Evolutionary conservation across 2,329 filamentous ascomycete species (phyloP).

Genomic region (Kalmusia sp.): DNA sequence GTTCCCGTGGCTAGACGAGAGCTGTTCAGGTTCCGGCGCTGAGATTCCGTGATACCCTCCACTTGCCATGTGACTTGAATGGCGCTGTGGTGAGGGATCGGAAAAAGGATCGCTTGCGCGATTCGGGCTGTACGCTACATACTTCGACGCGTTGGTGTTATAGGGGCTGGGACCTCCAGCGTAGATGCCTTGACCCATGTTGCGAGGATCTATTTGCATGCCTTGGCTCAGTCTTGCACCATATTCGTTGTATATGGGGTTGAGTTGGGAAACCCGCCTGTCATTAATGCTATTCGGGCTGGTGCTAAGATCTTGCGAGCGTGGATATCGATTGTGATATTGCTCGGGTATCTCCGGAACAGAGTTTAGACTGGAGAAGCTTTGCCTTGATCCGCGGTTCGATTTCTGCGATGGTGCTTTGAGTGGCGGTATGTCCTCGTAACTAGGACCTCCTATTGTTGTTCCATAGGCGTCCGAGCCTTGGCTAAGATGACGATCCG

Average conservation of each 20-base stretch:
- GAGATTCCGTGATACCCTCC: not conserved
- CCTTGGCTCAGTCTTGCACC: not conserved
- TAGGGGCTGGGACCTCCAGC: conserved; percentile 10
- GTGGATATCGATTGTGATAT: not conserved
- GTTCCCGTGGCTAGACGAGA: not conserved
- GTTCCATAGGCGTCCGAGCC: conserved; percentile 10
- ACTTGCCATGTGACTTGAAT: not conserved
- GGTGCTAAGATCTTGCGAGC: conserved; percentile 4
- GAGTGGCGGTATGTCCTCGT: conserved; percentile 11
- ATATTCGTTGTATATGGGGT: not conserved
- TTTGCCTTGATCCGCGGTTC: conserved; percentile 4
- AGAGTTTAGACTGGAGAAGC: conserved; percentile 13
- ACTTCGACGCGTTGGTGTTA: not conserved
- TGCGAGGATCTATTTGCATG: not conserved
- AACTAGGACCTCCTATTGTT: conserved; percentile 9
- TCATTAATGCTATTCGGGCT: not conserved
- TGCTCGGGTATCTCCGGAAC: conserved; percentile 16
- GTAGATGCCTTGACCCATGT: conserved; percentile 9
- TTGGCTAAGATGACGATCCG: conserved; percentile 1
- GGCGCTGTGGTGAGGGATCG: conserved; percentile 1
- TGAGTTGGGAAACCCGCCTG: not conserved
- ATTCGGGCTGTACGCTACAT: not conserved
- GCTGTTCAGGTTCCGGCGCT: not conserved
- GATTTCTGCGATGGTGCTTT: not conserved
- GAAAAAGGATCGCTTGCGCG: not conserved